These are phyloP conservation scores for Linderina pennispora DNA, from an alignment of 192 early-diverging fungal genomes.

Conservation along the genomic window DNA sequence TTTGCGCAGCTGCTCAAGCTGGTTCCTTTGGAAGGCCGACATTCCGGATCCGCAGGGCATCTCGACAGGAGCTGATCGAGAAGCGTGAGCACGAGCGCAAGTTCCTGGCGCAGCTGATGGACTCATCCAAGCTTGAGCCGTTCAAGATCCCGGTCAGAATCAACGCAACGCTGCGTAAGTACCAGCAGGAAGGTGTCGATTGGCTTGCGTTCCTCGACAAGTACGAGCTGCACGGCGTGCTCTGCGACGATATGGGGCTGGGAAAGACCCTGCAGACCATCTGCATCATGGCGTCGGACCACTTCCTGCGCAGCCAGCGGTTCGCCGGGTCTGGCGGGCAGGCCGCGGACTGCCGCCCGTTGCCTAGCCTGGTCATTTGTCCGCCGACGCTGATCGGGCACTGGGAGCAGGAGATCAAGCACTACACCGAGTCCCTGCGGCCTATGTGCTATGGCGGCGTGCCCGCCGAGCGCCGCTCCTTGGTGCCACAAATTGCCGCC, in stretches of 20 bases:
- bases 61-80: conserved; percentile 64
- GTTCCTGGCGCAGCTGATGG: conserved; percentile 93
- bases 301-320: conserved; percentile 59
- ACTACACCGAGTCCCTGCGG: conserved; percentile 66
- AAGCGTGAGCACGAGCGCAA: conserved; percentile 83
- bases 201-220: conserved; percentile 98
- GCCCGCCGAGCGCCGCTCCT: conserved; percentile 64
- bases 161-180: conserved; percentile 87
- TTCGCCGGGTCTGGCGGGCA: conserved; percentile 46
- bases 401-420: conserved; percentile 92
- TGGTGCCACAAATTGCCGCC: conserved; percentile 47
- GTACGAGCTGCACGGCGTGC: conserved; percentile 94
- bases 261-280: conserved; percentile 98
- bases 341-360: conserved; percentile 58
- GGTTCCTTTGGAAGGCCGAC: conserved; percentile 90
- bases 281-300: conserved; percentile 89
- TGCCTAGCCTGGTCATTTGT: conserved; percentile 90
- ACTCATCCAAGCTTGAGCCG: conserved; percentile 79
- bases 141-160: conserved; percentile 84
- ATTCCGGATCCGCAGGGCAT: conserved; percentile 92
- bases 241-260: conserved; percentile 99
- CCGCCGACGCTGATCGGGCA: conserved; percentile 93
- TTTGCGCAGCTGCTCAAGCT: conserved; percentile 96
- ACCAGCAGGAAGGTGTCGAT: conserved; percentile 98
- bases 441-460: conserved; percentile 84